phyloP scores from a whole-genome alignment of 2,329 filamentous ascomycete species.

The Nothopassalora personata region DNA sequence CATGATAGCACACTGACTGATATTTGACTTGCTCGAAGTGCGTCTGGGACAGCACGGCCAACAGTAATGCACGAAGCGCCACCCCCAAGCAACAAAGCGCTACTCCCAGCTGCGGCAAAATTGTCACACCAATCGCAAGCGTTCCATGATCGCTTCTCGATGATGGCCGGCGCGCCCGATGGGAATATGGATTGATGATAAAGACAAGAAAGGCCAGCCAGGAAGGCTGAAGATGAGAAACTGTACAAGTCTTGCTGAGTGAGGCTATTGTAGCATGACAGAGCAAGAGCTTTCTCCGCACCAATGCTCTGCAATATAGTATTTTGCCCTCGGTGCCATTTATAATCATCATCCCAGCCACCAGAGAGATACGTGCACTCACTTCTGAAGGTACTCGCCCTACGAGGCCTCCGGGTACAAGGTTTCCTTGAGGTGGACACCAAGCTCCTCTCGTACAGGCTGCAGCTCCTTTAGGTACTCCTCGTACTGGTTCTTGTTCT shows the following conservation, averaged over 20 bases:
- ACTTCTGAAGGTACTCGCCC: slow-evolving; percentile 2
- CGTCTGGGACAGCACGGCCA: background rate
- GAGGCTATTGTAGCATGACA: slow-evolving; percentile 23
- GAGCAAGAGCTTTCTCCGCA: slow-evolving; percentile 5
- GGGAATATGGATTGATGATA: background rate
- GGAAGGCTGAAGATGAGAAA: slow-evolving; percentile 5
- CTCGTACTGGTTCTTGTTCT: slow-evolving; percentile 96
- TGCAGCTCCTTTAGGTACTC: slow-evolving; percentile 94
- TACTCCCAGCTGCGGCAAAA: background rate
- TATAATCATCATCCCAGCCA: slow-evolving; percentile 2
- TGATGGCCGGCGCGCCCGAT: background rate
- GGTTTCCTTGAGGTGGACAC: slow-evolving; percentile 84
- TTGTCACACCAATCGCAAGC: background rate
- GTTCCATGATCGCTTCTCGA: background rate
- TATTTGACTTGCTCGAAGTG: background rate
- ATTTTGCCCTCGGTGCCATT: slow-evolving; percentile 10
- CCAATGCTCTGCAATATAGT: slow-evolving; percentile 12
- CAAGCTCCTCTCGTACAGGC: slow-evolving; percentile 86
- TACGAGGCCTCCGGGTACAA: slow-evolving; percentile 63
- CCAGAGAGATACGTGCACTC: slow-evolving; percentile 1
- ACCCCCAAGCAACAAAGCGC: background rate
- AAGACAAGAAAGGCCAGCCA: background rate
- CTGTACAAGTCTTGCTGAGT: slow-evolving; percentile 25
- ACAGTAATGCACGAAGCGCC: background rate
- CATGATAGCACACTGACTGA: background rate